Percentiles rank a stretch among this genome's conserved stretches.
Conservation (phyloP, 352 stramenopile genomes). For the Phytophthora sp. region DNA sequence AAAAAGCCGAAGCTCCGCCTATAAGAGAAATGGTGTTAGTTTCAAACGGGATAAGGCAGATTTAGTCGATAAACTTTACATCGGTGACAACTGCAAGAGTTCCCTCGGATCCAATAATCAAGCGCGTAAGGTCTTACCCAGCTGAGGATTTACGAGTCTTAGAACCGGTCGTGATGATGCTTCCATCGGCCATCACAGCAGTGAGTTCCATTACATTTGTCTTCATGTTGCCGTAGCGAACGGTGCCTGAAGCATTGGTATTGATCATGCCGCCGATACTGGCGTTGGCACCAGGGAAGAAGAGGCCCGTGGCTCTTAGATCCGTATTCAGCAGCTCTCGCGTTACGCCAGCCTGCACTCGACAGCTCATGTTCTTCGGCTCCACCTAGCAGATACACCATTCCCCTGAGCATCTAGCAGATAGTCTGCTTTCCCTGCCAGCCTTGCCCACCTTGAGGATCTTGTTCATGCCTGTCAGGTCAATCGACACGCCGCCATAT, state of each 20-base stretch:
- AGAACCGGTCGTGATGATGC: conserved; percentile 87
- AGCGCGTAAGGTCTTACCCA: conserved; percentile 94
- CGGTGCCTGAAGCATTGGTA: conserved; percentile 89
- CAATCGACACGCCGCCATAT: conserved; percentile 90
- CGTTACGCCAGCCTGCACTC: conserved; percentile 93
- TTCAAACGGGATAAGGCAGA: neutral
- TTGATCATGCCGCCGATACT: conserved; percentile 95
- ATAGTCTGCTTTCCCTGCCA: neutral
- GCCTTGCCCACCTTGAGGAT: conserved; percentile 44
- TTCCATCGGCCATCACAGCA: conserved; percentile 90
- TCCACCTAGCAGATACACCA: conserved; percentile 12
- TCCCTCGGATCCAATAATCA: conserved; percentile 96
- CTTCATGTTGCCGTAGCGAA: conserved; percentile 96
- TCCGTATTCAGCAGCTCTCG: conserved; percentile 91
- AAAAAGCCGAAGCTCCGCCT: conserved; percentile 92
- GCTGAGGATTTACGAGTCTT: conserved; percentile 95
- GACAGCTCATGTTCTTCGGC: conserved; percentile 75
- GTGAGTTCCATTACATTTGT: conserved; percentile 95
- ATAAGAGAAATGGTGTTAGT: neutral
- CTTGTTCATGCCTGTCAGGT: conserved; percentile 84
- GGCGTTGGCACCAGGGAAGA: conserved; percentile 95
- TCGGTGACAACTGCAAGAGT: conserved; percentile 97
- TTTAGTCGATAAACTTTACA: conserved; percentile 16
- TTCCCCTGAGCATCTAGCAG: neutral
- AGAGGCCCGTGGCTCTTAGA: conserved; percentile 85